phyloP scores from a whole-genome alignment of 1,284 basidiomycete genomes.

The Coriolopsis trogii region DNA sequence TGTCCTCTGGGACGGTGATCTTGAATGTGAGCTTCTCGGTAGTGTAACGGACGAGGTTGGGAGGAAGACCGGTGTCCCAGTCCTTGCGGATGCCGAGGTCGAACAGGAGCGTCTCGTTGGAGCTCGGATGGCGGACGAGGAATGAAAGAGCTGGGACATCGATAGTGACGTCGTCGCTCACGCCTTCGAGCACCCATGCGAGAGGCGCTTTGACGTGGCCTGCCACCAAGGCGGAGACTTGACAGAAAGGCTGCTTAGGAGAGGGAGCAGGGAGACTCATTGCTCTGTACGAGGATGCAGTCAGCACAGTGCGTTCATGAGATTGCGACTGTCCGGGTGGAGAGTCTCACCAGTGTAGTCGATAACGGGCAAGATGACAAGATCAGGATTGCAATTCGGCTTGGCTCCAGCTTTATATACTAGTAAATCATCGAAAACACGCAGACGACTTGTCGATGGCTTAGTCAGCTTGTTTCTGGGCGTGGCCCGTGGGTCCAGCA shows the following conservation, averaged over 20 bases:
- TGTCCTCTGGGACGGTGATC: slow-evolving; percentile 43
- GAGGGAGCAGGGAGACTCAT: slow-evolving; percentile 23
- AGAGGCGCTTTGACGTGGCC: slow-evolving; percentile 42
- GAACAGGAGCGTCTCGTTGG: slow-evolving; percentile 43
- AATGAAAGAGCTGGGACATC: slow-evolving; percentile 49
- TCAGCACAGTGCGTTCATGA: too few species aligned
- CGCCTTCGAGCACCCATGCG: slow-evolving; percentile 40
- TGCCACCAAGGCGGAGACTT: slow-evolving; percentile 54
- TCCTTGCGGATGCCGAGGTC: slow-evolving; percentile 58
- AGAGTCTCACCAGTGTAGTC: not conserved
- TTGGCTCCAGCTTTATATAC: too few species aligned
- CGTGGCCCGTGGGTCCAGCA: too few species aligned
- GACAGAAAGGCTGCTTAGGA: slow-evolving; percentile 21
- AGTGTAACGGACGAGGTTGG: not conserved
- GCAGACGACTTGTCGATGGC: too few species aligned
- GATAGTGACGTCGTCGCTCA: slow-evolving; percentile 38
- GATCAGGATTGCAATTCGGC: too few species aligned
- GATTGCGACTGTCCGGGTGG: too few species aligned
- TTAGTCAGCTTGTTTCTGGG: too few species aligned
- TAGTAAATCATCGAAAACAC: too few species aligned
- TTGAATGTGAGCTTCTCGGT: slow-evolving; percentile 4
- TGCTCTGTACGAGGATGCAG: too few species aligned
- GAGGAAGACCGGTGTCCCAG: slow-evolving; percentile 41
- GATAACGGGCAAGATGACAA: too few species aligned
- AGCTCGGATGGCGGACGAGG: slow-evolving; percentile 48